phyloP scores from a whole-genome alignment of 2,329 filamentous ascomycete species.

The Elsinoe ampelina region DNA sequence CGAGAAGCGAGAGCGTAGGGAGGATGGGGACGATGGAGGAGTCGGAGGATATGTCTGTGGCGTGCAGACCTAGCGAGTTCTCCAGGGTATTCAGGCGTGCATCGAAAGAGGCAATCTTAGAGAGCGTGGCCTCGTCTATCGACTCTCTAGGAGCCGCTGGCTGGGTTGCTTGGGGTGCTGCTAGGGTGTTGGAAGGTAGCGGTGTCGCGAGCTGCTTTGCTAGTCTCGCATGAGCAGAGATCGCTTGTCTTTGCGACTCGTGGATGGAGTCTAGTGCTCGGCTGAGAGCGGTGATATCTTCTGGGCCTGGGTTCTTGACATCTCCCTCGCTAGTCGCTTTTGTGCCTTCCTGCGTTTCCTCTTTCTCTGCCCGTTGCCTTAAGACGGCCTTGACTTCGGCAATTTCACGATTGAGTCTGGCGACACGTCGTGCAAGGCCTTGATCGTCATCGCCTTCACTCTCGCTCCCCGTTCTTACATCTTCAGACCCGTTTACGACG shows the following conservation, averaged over 20 bases:
- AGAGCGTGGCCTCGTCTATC: constrained; percentile 51
- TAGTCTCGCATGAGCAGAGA: constrained; percentile 14
- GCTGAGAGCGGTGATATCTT: constrained; percentile 13
- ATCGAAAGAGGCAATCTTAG: constrained; percentile 82
- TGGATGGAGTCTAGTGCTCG: constrained; percentile 15
- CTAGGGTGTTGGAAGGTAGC: not conserved
- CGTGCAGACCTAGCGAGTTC: constrained; percentile 59
- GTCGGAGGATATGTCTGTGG: constrained; percentile 44
- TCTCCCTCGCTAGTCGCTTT: constrained; percentile 12
- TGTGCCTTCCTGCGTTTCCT: constrained; percentile 17
- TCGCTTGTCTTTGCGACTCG: constrained; percentile 12
- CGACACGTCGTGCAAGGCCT: constrained; percentile 40
- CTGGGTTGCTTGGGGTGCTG: constrained; percentile 2
- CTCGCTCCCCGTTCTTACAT: constrained; percentile 25
- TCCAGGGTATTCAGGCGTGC: constrained; percentile 70
- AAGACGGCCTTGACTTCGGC: constrained; percentile 60
- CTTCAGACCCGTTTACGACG: not conserved
- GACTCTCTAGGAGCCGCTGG: not conserved
- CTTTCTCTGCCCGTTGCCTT: constrained; percentile 48
- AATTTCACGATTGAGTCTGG: constrained; percentile 39
- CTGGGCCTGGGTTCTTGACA: not conserved
- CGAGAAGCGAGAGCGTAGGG: constrained; percentile 69
- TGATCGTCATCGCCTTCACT: constrained; percentile 35
- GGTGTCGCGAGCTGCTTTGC: constrained; percentile 9
- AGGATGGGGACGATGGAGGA: constrained; percentile 57